Percentiles rank a stretch among this genome's conserved stretches.
Evolutionary conservation across 768 basidiomycete genomes (phyloP).

Genomic region (Mycena epipterygia): DNA sequence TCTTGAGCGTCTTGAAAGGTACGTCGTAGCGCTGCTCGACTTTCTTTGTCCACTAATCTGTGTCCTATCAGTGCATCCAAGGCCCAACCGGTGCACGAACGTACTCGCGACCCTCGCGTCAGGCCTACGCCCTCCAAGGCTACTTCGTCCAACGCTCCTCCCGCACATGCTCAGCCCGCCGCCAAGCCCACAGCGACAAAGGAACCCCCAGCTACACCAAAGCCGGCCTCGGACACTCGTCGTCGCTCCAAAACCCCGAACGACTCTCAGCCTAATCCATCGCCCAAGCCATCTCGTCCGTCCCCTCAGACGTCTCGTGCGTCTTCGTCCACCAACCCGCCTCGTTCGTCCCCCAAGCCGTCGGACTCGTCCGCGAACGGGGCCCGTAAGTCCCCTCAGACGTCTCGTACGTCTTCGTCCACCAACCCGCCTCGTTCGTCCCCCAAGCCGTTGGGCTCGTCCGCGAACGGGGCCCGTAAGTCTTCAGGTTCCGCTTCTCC

Average conservation of each 20-base stretch:
- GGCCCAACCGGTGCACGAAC: not conserved
- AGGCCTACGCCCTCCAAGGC: not conserved
- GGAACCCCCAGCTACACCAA: not conserved
- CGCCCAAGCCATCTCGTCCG: not conserved
- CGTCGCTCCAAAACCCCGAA: not conserved
- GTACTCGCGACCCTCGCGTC: conserved; percentile 12
- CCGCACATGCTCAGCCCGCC: not conserved
- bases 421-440: too few species aligned
- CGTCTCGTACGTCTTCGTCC: not conserved
- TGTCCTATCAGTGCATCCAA: not conserved
- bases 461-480: too few species aligned
- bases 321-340: not conserved
- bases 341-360: not conserved
- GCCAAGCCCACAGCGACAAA: not conserved
- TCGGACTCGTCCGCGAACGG: not conserved
- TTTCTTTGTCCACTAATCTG: not conserved
- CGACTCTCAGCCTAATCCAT: not conserved
- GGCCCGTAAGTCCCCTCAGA: not conserved
- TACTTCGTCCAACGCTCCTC: not conserved
- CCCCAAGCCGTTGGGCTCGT: too few species aligned
- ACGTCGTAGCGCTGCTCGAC: not conserved
- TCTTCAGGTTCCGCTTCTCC: too few species aligned
- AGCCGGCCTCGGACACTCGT: not conserved
- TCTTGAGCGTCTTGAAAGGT: conserved; percentile 9
- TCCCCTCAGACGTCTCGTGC: not conserved